phyloP scores from a whole-genome alignment of 805 yeast genomes.

The Candida palmyrensis region DNA sequence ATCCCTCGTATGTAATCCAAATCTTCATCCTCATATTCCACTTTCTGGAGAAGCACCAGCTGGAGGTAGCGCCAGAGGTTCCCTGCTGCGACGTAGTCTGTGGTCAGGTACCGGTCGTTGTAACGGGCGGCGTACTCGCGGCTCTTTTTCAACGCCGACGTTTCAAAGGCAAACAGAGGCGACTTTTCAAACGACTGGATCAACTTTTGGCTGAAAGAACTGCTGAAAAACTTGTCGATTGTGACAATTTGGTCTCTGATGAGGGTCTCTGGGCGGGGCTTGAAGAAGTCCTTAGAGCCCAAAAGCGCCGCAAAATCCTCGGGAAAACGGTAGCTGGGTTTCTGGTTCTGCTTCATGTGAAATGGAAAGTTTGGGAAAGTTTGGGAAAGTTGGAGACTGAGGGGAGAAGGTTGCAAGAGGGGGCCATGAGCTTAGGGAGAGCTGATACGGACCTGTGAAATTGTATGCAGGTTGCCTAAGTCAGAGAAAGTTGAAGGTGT shows the following conservation, averaged over 20 bases:
- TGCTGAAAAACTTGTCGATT: slow-evolving; percentile 33
- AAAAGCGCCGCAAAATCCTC: no score
- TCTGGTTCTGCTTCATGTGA: no score
- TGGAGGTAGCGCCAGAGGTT: slow-evolving; percentile 41
- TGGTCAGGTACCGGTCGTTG: slow-evolving; percentile 45
- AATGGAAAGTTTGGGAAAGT: no score
- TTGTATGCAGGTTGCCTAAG: no score
- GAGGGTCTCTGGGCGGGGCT: slow-evolving; percentile 18
- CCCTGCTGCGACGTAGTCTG: slow-evolving; percentile 33
- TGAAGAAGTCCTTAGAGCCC: slow-evolving; percentile 15
- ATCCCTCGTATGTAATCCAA: slow-evolving; percentile 14
- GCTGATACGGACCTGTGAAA: no score
- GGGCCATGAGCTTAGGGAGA: no score
- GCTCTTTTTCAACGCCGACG: slow-evolving; percentile 45
- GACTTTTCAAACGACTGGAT: slow-evolving; percentile 24
- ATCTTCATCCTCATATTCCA: slow-evolving; percentile 25
- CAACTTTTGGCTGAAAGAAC: slow-evolving; percentile 34
- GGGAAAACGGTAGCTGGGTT: no score
- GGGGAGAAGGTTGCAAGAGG: no score
- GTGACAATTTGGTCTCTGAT: slow-evolving; percentile 35
- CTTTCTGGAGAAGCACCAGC: slow-evolving; percentile 21
- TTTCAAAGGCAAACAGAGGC: slow-evolving; percentile 26
- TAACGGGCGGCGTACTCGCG: slow-evolving; percentile 53
- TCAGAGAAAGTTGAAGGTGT: no score
- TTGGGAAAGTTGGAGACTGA: no score